phyloP scores from a whole-genome alignment of 2,329 filamentous ascomycete species.

The Venturia oleaginea region DNA sequence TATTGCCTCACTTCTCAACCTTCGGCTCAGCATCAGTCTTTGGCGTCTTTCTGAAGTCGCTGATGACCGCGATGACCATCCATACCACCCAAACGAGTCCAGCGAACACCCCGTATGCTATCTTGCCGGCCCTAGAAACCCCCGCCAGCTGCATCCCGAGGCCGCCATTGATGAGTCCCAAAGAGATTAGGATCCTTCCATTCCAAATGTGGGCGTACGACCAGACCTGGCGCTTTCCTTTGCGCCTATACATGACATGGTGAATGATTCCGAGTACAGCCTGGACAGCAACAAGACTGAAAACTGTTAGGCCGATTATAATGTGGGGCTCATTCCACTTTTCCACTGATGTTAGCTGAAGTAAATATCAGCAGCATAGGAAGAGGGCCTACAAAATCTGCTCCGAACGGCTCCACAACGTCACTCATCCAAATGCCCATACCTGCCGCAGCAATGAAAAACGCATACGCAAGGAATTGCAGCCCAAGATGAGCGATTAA shows the following conservation, averaged over 20 bases:
- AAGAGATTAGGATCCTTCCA: slow-evolving; percentile 39
- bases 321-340: slow-evolving; percentile 37
- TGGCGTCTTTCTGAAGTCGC: slow-evolving; percentile 6
- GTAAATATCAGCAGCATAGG: not conserved
- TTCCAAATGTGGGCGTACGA: slow-evolving; percentile 47
- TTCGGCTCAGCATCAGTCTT: not conserved
- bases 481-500: slow-evolving; percentile 37
- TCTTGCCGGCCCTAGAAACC: slow-evolving; percentile 27
- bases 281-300: slow-evolving; percentile 45
- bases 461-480: slow-evolving; percentile 39
- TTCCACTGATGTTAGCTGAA: not conserved
- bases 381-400: slow-evolving; percentile 1
- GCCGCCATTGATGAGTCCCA: slow-evolving; percentile 49
- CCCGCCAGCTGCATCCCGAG: slow-evolving; percentile 42
- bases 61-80: slow-evolving; percentile 6
- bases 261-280: slow-evolving; percentile 44
- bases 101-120: slow-evolving; percentile 43
- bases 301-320: slow-evolving; percentile 44
- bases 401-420: slow-evolving; percentile 21
- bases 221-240: slow-evolving; percentile 35
- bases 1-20: not conserved
- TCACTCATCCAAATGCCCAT: slow-evolving; percentile 42
- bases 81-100: slow-evolving; percentile 35
- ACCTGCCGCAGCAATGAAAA: slow-evolving; percentile 41
- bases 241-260: slow-evolving; percentile 41